Evolutionary conservation across 2,329 filamentous ascomycete species (phyloP).

Genomic region (Gyromitra esculenta): DNA sequence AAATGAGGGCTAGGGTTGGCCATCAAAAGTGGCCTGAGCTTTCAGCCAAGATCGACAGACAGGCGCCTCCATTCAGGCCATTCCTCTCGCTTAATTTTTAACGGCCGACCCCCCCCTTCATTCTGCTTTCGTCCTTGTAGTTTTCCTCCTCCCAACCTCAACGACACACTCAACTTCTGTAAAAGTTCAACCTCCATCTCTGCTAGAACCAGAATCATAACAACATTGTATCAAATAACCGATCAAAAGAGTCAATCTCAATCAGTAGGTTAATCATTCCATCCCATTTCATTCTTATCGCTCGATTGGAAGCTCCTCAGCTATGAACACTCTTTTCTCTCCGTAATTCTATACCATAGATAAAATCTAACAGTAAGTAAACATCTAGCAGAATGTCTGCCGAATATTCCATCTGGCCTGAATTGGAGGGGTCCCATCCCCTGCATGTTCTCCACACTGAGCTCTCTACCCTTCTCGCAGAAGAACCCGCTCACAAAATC

Average conservation of each 20-base stretch:
- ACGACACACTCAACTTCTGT: not conserved
- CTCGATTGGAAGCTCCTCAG: not conserved
- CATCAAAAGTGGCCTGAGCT: slow-evolving; percentile 6
- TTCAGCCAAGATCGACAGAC: slow-evolving; percentile 4
- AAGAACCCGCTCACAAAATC: slow-evolving; percentile 75
- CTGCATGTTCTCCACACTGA: slow-evolving; percentile 69
- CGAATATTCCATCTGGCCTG: slow-evolving; percentile 44
- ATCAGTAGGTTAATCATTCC: not conserved
- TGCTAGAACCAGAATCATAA: no score
- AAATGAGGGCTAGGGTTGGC: not conserved
- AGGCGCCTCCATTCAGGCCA: not conserved
- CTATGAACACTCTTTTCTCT: not conserved
- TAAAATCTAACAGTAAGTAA: slow-evolving; percentile 8
- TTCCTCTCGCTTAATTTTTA: slow-evolving; percentile 14
- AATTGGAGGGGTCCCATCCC: slow-evolving; percentile 47
- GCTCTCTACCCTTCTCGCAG: slow-evolving; percentile 68
- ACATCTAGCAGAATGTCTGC: slow-evolving; percentile 30
- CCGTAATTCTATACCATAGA: not conserved
- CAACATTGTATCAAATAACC: not conserved
- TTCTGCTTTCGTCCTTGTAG: not conserved
- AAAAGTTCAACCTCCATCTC: not conserved
- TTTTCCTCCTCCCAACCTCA: not conserved
- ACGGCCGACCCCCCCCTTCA: not conserved
- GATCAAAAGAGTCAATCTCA: not conserved
- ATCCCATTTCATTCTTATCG: not conserved